phyloP scores from a whole-genome alignment of 257 asterid species.

The Solanum peruvianum region DNA sequence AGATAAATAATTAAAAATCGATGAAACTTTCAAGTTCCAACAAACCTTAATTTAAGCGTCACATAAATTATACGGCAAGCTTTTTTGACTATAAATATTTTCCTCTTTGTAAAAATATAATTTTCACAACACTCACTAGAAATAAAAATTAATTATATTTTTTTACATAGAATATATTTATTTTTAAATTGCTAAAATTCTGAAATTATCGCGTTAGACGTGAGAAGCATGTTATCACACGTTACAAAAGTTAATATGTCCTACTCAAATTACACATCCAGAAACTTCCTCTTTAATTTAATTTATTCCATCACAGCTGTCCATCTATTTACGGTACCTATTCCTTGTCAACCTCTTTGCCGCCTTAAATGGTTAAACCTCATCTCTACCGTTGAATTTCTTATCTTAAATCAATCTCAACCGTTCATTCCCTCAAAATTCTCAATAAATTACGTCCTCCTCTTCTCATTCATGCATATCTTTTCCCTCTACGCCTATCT shows the following conservation, averaged over 20 bases:
- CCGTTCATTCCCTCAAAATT: constrained; percentile 27
- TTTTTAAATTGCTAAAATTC: background rate
- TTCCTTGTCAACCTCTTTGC: constrained; percentile 2
- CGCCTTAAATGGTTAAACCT: constrained; percentile 1
- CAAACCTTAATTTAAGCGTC: too few species aligned
- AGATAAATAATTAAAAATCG: too few species aligned
- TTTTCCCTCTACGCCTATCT: background rate
- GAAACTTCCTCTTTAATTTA: background rate
- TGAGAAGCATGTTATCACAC: constrained; percentile 16
- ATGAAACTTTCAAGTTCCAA: background rate
- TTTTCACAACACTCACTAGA: background rate
- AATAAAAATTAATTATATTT: background rate
- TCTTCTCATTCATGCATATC: background rate
- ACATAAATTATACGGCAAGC: background rate
- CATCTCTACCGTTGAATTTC: constrained; percentile 19
- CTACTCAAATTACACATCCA: background rate
- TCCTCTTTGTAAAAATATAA: background rate
- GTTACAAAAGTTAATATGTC: background rate
- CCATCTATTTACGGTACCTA: constrained; percentile 1
- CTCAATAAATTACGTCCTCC: constrained; percentile 5
- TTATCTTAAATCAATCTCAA: background rate
- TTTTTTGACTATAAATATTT: background rate
- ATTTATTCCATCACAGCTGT: constrained; percentile 27
- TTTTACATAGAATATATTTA: background rate
- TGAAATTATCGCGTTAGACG: background rate